phyloP scores from a whole-genome alignment of 2,329 filamentous ascomycete species.

The Acrodontium crateriforme region DNA sequence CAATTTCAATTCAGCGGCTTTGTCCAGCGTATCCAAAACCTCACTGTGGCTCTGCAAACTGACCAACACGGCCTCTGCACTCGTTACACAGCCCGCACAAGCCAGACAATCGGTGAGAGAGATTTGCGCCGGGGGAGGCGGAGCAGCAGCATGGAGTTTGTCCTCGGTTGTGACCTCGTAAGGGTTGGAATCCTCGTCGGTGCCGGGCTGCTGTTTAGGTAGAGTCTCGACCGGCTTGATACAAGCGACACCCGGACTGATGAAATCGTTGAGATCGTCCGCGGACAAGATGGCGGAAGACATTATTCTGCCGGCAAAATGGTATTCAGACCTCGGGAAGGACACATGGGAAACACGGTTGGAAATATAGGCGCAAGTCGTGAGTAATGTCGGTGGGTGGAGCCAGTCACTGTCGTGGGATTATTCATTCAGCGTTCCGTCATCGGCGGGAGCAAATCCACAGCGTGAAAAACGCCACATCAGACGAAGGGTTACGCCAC shows the following conservation, averaged over 20 bases:
- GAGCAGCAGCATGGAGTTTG: constrained; percentile 38
- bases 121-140: constrained; percentile 68
- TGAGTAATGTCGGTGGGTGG: no score
- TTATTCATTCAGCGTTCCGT: no score
- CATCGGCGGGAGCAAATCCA: no score
- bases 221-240: constrained; percentile 96
- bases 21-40: constrained; percentile 70
- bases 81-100: constrained; percentile 94
- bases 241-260: constrained; percentile 90
- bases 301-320: no score
- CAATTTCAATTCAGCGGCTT: constrained; percentile 23
- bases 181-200: constrained; percentile 29
- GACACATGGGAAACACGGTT: constrained; percentile 22
- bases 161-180: constrained; percentile 94
- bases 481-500: no score
- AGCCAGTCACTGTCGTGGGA: no score
- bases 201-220: constrained; percentile 42
- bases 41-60: constrained; percentile 88
- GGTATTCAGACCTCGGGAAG: constrained; percentile 15
- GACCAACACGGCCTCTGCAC: constrained; percentile 91
- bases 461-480: no score
- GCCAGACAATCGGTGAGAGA: constrained; percentile 94
- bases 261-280: constrained; percentile 98
- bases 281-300: constrained; percentile 91
- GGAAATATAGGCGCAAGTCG: no score